These are phyloP conservation scores for Botrytis elliptica DNA, from an alignment of 2,329 filamentous ascomycete genomes.

Conservation along the genomic window DNA sequence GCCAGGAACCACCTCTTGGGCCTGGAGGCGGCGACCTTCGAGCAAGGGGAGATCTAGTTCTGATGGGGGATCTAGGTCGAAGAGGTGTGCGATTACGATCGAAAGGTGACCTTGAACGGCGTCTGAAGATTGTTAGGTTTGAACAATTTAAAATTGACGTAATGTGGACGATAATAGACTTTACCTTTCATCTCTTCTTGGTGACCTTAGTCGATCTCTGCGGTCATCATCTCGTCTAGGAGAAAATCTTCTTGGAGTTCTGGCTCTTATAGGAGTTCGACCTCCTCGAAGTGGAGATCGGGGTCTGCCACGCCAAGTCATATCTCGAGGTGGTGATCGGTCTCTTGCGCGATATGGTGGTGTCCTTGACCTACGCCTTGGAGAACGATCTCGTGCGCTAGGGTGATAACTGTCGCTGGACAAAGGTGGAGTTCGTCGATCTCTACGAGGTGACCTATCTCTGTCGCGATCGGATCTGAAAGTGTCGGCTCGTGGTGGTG, in stretches of 20 bases:
- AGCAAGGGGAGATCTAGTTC: conserved; percentile 37
- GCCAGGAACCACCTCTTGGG: conserved; percentile 37
- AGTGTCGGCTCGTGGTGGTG: conserved; percentile 35
- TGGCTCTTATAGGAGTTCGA: conserved; percentile 41
- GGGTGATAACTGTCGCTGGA: conserved; percentile 36
- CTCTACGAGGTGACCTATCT: conserved; percentile 32
- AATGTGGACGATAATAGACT: neutral
- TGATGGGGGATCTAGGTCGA: conserved; percentile 30
- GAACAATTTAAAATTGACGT: neutral
- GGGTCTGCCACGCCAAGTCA: conserved; percentile 33
- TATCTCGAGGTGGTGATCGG: conserved; percentile 32
- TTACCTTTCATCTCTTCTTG: conserved; percentile 37
- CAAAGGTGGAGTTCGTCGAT: conserved; percentile 32
- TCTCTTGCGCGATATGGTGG: conserved; percentile 35
- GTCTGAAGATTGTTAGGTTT: conserved; percentile 28
- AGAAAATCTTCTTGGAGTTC: conserved; percentile 39
- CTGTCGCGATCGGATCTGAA: conserved; percentile 33
- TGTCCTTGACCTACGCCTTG: conserved; percentile 37
- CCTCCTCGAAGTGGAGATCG: conserved; percentile 30
- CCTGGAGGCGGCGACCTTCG: conserved; percentile 40
- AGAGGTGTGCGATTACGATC: conserved; percentile 35
- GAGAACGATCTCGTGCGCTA: conserved; percentile 34
- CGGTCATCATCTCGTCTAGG: conserved; percentile 41
- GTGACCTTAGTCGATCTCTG: conserved; percentile 42
- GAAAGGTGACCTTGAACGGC: conserved; percentile 40